Conservation (phyloP, 768 basidiomycete species). For the Austroboletus eburneus region DNA sequence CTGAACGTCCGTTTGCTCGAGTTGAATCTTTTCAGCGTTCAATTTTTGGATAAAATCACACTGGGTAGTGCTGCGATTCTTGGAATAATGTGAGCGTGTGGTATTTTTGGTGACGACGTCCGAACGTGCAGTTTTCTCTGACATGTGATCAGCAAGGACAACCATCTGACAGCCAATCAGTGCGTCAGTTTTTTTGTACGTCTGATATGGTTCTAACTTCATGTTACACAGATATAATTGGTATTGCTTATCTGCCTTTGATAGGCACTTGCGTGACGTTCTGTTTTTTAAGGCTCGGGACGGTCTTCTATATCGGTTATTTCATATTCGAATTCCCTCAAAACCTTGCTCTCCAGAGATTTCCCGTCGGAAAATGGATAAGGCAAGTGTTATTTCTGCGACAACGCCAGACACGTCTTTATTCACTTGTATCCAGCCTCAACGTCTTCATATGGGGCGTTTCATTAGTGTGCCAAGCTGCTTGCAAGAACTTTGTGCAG, state of each 20-base stretch:
- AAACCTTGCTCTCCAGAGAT: constrained; percentile 65
- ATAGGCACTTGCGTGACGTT: neutral
- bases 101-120: neutral
- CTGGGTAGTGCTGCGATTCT: constrained; percentile 64
- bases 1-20: too few relatives aligned
- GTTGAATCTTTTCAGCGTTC: constrained; percentile 43
- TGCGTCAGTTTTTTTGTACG: constrained; percentile 31
- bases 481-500: too few relatives aligned
- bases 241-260: constrained; percentile 29
- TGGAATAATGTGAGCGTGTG: constrained; percentile 64
- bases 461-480: constrained; percentile 58
- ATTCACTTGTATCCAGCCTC: constrained; percentile 33
- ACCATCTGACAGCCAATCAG: constrained; percentile 63
- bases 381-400: constrained; percentile 45
- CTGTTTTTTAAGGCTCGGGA: constrained; percentile 53
- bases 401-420: neutral
- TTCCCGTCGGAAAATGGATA: constrained; percentile 80
- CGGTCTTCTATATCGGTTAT: constrained; percentile 70
- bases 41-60: constrained; percentile 77
- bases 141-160: constrained; percentile 44
- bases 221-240: constrained; percentile 56
- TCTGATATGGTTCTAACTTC: neutral
- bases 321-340: constrained; percentile 72
- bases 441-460: constrained; percentile 68
- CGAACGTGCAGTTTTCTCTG: neutral